phyloP scores from a whole-genome alignment of 805 yeast species.

The Ogataea dorogensis region DNA sequence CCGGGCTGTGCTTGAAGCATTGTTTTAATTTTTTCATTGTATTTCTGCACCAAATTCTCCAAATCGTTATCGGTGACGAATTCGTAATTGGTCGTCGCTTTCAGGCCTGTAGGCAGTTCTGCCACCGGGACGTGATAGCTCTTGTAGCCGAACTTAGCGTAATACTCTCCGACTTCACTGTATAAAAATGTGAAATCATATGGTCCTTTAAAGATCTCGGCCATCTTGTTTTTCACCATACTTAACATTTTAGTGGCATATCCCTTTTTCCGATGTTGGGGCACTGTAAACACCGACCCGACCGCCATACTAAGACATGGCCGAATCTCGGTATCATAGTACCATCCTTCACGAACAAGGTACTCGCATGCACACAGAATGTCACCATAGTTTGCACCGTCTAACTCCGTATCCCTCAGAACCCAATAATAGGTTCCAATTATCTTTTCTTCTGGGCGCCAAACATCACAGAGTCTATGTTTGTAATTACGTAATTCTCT shows the following conservation, averaged over 20 bases:
- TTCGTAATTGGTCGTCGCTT: not conserved
- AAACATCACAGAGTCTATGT: constrained; percentile 22
- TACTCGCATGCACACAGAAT: constrained; percentile 33
- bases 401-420: constrained; percentile 21
- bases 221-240: constrained; percentile 29
- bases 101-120: constrained; percentile 3
- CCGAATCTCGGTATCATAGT: constrained; percentile 7
- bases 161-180: constrained; percentile 72
- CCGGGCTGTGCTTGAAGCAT: not conserved
- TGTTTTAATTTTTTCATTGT: constrained; percentile 8
- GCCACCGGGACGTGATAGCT: constrained; percentile 23
- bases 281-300: constrained; percentile 60
- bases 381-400: constrained; percentile 14
- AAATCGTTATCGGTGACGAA: constrained; percentile 2
- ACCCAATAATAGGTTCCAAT: constrained; percentile 31
- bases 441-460: constrained; percentile 11
- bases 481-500: constrained; percentile 24
- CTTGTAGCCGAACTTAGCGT: constrained; percentile 59
- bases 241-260: constrained; percentile 51
- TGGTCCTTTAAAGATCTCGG: constrained; percentile 25
- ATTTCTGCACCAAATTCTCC: constrained; percentile 9
- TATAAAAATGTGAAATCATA: constrained; percentile 48
- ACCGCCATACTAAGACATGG: constrained; percentile 35
- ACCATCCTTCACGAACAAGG: constrained; percentile 26
- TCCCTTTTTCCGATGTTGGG: constrained; percentile 50